Conservation (phyloP, 225 moss, liverwort and hornwort genomes). For the Sphagnum contortum region DNA sequence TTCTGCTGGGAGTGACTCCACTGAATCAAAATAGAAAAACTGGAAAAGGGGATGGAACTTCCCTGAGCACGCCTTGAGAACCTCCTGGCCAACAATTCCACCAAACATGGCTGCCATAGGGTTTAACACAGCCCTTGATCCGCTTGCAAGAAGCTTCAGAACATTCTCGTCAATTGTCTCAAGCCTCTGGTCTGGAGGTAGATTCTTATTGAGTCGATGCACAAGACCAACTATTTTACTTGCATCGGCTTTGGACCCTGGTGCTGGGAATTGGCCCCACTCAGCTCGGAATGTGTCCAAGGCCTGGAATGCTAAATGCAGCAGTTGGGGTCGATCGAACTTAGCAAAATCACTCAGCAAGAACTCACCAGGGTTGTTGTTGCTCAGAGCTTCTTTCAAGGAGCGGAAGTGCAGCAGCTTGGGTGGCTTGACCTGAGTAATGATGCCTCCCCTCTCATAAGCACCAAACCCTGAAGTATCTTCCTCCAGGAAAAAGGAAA, state of each 20-base stretch:
- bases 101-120: conserved; percentile 99
- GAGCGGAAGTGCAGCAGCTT: conserved; percentile 73
- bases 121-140: conserved; percentile 70
- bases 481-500: conserved; percentile 78
- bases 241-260: conserved; percentile 56
- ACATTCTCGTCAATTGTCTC: conserved; percentile 51
- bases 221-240: conserved; percentile 32
- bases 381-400: conserved; percentile 52
- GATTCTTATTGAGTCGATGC: conserved; percentile 43
- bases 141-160: conserved; percentile 71
- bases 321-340: conserved; percentile 77
- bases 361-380: conserved; percentile 68
- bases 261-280: conserved; percentile 47
- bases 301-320: conserved; percentile 86
- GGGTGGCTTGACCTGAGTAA: conserved; percentile 80
- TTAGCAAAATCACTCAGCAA: conserved; percentile 88
- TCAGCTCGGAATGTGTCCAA: conserved; percentile 65
- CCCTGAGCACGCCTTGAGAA: conserved; percentile 90
- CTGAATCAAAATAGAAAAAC: conserved; percentile 93
- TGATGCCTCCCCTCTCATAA: conserved; percentile 91
- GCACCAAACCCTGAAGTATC: conserved; percentile 55
- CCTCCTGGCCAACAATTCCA: conserved; percentile 95
- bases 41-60: conserved; percentile 89
- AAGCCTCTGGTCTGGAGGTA: conserved; percentile 45
- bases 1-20: conserved; percentile 74